A percentile compares a stretch with the other conserved stretches of the same genome.
Conservation (phyloP, 129 eudicot genomes). For the Artemisia argyi region DNA sequence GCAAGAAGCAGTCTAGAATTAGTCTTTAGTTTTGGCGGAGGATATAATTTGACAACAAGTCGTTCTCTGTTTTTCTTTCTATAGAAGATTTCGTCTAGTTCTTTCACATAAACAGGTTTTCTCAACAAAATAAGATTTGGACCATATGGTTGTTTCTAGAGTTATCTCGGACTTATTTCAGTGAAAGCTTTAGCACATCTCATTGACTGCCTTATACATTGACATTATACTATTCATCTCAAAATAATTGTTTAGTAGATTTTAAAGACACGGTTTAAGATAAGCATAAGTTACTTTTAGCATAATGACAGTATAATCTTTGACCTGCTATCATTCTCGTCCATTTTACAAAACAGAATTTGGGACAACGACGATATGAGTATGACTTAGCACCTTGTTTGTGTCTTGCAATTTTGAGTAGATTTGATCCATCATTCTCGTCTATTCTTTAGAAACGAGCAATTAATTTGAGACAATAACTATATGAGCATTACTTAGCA, state of each 20-base stretch:
- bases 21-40: constrained; percentile 25
- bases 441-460: too few relatives aligned
- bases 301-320: too few relatives aligned
- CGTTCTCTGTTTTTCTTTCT: background rate
- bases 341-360: too few relatives aligned
- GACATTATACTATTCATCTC: too few relatives aligned
- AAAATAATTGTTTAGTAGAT: too few relatives aligned
- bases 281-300: too few relatives aligned
- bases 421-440: too few relatives aligned
- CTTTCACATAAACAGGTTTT: constrained; percentile 33
- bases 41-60: constrained; percentile 5
- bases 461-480: too few relatives aligned
- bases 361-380: too few relatives aligned
- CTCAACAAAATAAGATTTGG: constrained; percentile 17
- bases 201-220: background rate
- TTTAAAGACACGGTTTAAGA: too few relatives aligned
- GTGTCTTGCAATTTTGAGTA: constrained; percentile 38
- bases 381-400: background rate
- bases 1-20: constrained; percentile 29
- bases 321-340: too few relatives aligned
- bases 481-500: too few relatives aligned
- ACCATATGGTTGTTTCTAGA: constrained; percentile 5
- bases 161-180: background rate
- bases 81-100: constrained; percentile 4
- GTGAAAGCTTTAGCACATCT: background rate